Evolutionary conservation across 441 rosid genomes (phyloP).

Genomic region (Gossypium laxum): DNA sequence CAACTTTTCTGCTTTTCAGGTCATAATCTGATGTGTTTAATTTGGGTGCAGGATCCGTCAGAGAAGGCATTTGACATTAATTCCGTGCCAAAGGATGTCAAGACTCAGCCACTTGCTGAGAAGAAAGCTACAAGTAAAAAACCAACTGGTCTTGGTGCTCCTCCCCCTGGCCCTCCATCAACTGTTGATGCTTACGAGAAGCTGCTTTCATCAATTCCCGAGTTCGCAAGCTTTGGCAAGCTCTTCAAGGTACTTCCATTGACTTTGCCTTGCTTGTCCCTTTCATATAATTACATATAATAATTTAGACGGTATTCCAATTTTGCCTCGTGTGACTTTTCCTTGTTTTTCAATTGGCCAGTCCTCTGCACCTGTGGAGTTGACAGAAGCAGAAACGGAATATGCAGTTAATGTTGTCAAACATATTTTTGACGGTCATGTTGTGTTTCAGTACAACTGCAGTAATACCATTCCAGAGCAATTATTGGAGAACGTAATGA

Average conservation of each 20-base stretch:
- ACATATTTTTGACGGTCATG: slow-evolving; percentile 73
- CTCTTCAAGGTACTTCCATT: slow-evolving; percentile 66
- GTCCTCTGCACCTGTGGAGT: slow-evolving; percentile 86
- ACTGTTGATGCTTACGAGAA: slow-evolving; percentile 67
- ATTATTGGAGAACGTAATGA: slow-evolving; percentile 74
- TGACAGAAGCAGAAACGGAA: slow-evolving; percentile 96
- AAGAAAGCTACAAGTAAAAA: slow-evolving; percentile 84
- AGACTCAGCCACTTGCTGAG: slow-evolving; percentile 73
- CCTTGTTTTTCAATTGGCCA: slow-evolving; percentile 23
- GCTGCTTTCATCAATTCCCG: slow-evolving; percentile 72
- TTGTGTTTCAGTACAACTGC: slow-evolving; percentile 91
- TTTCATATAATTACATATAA: background rate
- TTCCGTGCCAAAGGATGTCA: slow-evolving; percentile 77
- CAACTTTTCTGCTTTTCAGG: slow-evolving; percentile 11
- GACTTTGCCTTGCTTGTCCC: background rate
- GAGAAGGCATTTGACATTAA: slow-evolving; percentile 67
- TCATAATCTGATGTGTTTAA: slow-evolving; percentile 20
- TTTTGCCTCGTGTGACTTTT: background rate
- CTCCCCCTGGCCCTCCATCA: slow-evolving; percentile 49
- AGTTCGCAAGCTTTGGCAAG: slow-evolving; percentile 64
- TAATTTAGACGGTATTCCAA: background rate
- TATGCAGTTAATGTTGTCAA: slow-evolving; percentile 89
- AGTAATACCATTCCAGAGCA: slow-evolving; percentile 90
- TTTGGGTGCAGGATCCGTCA: slow-evolving; percentile 57
- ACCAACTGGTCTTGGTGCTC: slow-evolving; percentile 75